phyloP scores from a whole-genome alignment of 1,139 yeast genomes.

The Nakaseomyces delphensis region DNA sequence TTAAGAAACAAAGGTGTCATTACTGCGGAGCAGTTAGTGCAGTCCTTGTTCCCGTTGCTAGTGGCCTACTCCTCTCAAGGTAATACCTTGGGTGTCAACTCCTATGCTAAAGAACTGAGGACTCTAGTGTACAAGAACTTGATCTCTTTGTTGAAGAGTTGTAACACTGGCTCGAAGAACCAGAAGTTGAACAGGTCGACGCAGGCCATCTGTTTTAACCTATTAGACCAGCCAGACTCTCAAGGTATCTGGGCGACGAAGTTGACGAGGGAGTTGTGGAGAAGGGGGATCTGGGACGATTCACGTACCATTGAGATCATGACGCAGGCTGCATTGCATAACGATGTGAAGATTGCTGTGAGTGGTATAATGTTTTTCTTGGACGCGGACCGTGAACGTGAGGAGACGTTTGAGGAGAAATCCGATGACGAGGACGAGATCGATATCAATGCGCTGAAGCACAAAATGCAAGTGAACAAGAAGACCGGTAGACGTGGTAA shows the following conservation, averaged over 20 bases:
- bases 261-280: slow-evolving; percentile 90
- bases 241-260: slow-evolving; percentile 96
- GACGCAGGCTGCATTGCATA: slow-evolving; percentile 88
- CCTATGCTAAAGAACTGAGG: slow-evolving; percentile 76
- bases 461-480: slow-evolving; percentile 75
- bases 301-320: slow-evolving; percentile 90
- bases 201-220: slow-evolving; percentile 81
- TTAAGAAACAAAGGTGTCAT: slow-evolving; percentile 80
- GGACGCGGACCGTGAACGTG: slow-evolving; percentile 94
- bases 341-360: slow-evolving; percentile 76
- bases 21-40: slow-evolving; percentile 69
- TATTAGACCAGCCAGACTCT: slow-evolving; percentile 67
- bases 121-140: slow-evolving; percentile 74
- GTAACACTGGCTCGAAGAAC: slow-evolving; percentile 70
- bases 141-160: slow-evolving; percentile 66
- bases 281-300: slow-evolving; percentile 97
- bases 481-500: slow-evolving; percentile 72
- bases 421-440: slow-evolving; percentile 67
- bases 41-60: slow-evolving; percentile 79
- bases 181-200: slow-evolving; percentile 82
- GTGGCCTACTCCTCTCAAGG: slow-evolving; percentile 42
- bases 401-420: slow-evolving; percentile 65
- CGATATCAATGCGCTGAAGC: slow-evolving; percentile 62
- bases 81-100: slow-evolving; percentile 39
- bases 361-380: slow-evolving; percentile 87